phyloP scores from a whole-genome alignment of 179 eudicot species.

The Spinacia oleracea region DNA sequence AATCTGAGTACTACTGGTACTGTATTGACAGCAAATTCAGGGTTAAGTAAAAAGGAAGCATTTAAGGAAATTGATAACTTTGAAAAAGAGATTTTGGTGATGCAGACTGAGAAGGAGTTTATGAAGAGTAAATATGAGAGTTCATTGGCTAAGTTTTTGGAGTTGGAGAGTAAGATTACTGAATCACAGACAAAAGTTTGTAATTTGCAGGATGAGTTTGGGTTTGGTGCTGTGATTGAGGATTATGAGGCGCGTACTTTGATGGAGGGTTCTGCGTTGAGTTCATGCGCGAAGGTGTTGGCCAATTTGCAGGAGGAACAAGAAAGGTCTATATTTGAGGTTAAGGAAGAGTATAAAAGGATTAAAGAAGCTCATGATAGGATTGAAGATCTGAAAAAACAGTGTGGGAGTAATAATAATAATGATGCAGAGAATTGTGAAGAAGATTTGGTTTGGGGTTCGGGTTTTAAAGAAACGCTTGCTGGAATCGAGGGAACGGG shows the following conservation, averaged over 20 bases:
- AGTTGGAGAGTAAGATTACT: conserved; percentile 56
- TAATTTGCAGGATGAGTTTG: conserved; percentile 72
- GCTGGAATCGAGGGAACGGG: conserved; percentile 32
- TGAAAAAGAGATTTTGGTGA: conserved; percentile 54
- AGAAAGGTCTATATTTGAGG: conserved; percentile 40
- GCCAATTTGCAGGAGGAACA: conserved; percentile 57
- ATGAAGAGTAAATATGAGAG: conserved; percentile 65
- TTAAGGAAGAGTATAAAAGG: conserved; percentile 49
- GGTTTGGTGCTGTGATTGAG: conserved; percentile 65
- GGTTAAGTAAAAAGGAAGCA: conserved; percentile 60
- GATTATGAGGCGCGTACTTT: conserved; percentile 74
- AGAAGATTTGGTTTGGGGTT: neutral
- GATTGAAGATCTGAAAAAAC: conserved; percentile 44
- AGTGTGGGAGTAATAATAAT: conserved; percentile 15
- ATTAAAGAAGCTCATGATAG: conserved; percentile 54
- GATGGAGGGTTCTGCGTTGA: conserved; percentile 70
- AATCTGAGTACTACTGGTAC: conserved; percentile 23
- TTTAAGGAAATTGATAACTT: conserved; percentile 47
- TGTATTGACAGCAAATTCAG: conserved; percentile 32
- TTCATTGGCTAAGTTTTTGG: conserved; percentile 57
- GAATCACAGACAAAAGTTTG: conserved; percentile 64
- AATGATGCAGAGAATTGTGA: conserved; percentile 10
- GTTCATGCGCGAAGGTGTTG: conserved; percentile 70
- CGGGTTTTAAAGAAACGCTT: conserved; percentile 26
- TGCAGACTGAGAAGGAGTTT: conserved; percentile 72